Conservation (phyloP, 139 green algal species). For the Pleodorina starrii region DNA sequence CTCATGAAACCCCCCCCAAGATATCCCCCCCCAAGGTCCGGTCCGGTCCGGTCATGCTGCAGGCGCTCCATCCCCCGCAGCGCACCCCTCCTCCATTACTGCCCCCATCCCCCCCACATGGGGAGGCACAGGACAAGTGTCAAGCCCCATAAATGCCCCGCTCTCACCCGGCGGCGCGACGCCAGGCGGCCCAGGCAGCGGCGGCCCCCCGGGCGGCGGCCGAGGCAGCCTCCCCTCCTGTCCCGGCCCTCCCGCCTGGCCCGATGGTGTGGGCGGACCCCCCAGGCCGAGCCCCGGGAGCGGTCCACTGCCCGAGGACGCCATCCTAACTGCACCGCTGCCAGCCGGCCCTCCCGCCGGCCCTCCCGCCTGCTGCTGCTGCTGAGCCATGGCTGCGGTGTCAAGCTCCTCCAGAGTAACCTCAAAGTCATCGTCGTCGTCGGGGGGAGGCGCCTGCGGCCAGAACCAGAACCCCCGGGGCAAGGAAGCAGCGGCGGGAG, state of each 20-base stretch:
- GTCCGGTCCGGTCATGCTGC: too few relatives aligned
- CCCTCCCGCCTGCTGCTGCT: not conserved
- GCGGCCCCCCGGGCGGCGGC: not conserved
- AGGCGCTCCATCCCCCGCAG: too few relatives aligned
- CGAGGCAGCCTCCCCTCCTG: not conserved
- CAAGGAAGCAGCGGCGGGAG: not conserved
- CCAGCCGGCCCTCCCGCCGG: not conserved
- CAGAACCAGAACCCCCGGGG: not conserved
- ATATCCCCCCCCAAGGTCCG: too few relatives aligned
- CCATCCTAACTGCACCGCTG: not conserved
- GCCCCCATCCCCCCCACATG: too few relatives aligned
- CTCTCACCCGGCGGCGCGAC: too few relatives aligned
- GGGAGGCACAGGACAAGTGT: too few relatives aligned
- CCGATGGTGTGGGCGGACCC: not conserved
- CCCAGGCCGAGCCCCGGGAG: not conserved
- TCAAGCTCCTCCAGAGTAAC: conserved; percentile 35
- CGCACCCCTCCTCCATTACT: too few relatives aligned
- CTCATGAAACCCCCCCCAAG: too few relatives aligned
- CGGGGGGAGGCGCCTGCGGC: not conserved
- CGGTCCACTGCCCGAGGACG: not conserved
- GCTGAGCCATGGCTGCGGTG: conserved; percentile 9
- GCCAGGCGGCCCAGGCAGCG: not conserved
- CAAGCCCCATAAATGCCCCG: too few relatives aligned
- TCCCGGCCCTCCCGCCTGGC: not conserved
- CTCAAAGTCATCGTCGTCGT: conserved; percentile 39